Evolutionary conservation across 1,139 yeast genomes (phyloP).

Genomic region (Suhomyces kunorum): DNA sequence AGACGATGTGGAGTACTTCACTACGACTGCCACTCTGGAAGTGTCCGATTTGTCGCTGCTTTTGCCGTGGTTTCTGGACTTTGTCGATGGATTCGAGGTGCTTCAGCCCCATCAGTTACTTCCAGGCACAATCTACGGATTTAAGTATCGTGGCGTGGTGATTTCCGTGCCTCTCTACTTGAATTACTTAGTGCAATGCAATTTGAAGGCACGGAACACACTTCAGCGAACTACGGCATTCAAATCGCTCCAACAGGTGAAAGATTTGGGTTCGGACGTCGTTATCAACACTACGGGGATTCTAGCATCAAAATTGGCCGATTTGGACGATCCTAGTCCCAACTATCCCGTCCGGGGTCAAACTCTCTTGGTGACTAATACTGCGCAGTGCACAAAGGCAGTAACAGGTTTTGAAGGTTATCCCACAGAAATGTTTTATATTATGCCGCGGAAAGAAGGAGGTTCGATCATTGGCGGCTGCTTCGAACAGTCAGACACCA

Average conservation of each 20-base stretch:
- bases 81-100: constrained; percentile 36
- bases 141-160: constrained; percentile 48
- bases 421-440: constrained; percentile 43
- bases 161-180: constrained; percentile 53
- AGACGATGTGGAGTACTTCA: constrained; percentile 30
- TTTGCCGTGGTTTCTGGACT: constrained; percentile 49
- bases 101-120: constrained; percentile 33
- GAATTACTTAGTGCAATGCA: constrained; percentile 43
- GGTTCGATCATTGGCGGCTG: constrained; percentile 57
- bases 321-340: constrained; percentile 31
- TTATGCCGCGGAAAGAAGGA: constrained; percentile 57
- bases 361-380: constrained; percentile 32
- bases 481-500: constrained; percentile 28
- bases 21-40: constrained; percentile 25
- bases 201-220: constrained; percentile 38
- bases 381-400: constrained; percentile 27
- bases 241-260: constrained; percentile 16
- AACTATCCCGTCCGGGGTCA: constrained; percentile 42
- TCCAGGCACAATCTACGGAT: constrained; percentile 38
- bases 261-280: constrained; percentile 31
- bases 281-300: constrained; percentile 52
- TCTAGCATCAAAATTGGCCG: constrained; percentile 33
- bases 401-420: constrained; percentile 36
- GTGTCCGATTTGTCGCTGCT: constrained; percentile 19
- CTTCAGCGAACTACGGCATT: constrained; percentile 29